A percentile compares a stretch with the other conserved stretches of the same genome.
Conservation (phyloP, 179 eudicot species). For the Beta lomatogona region DNA sequence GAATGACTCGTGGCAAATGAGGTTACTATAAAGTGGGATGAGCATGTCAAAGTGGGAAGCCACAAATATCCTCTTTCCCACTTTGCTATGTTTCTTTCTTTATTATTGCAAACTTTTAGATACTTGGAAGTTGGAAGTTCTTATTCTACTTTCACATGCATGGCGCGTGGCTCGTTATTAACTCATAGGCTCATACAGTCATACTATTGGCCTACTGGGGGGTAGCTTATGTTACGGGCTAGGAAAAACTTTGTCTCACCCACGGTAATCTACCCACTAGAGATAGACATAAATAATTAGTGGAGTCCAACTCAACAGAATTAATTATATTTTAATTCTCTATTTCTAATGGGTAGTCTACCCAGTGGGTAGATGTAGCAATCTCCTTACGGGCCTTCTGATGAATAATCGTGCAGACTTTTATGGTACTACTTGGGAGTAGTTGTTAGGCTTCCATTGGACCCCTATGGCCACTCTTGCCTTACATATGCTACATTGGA, state of each 20-base stretch:
- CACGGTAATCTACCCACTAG: too few species aligned
- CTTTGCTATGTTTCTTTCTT: slow-evolving; percentile 17
- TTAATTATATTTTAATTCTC: too few species aligned
- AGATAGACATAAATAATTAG: too few species aligned
- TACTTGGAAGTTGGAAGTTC: neutral
- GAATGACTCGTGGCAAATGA: slow-evolving; percentile 26
- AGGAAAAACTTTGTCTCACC: too few species aligned
- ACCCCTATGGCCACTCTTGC: slow-evolving; percentile 7
- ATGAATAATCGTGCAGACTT: neutral
- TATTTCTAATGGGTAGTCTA: too few species aligned
- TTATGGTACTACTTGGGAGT: neutral
- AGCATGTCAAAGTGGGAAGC: slow-evolving; percentile 10
- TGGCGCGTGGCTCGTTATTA: neutral
- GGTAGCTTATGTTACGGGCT: neutral
- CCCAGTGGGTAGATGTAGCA: too few species aligned
- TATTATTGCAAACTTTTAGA: neutral
- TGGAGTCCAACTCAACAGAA: too few species aligned
- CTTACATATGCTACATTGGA: too few species aligned
- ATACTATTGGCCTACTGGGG: neutral
- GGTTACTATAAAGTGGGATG: neutral
- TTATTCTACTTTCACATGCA: neutral
- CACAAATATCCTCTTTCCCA: slow-evolving; percentile 1
- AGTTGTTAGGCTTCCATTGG: slow-evolving; percentile 13
- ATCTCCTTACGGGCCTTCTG: neutral
- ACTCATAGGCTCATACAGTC: too few species aligned